Evolutionary conservation across 371 early-diverging fungal genomes (phyloP).

Genomic region (Phascolomyces articulosus): DNA sequence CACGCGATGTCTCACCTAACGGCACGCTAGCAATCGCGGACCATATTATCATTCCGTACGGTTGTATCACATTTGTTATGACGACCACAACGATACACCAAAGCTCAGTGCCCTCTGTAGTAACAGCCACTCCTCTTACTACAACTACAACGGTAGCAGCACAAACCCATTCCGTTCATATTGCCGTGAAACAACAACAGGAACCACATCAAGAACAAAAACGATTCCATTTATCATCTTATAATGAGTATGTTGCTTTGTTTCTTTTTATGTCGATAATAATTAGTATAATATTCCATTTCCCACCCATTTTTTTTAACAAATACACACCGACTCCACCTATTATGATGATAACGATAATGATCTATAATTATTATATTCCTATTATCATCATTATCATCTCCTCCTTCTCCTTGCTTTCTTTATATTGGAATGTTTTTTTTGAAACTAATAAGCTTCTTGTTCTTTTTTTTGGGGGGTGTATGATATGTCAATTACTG

Average conservation of each 20-base stretch:
- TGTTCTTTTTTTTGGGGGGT: neutral
- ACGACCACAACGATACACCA: neutral
- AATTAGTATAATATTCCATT: neutral
- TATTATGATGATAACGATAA: no score
- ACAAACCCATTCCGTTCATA: neutral
- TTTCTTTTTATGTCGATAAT: neutral
- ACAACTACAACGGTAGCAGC: neutral
- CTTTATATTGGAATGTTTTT: no score
- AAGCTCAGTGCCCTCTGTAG: neutral
- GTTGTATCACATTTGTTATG: conserved; percentile 32
- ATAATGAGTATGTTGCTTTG: neutral
- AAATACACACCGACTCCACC: no score
- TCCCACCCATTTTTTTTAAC: neutral
- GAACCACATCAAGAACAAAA: neutral
- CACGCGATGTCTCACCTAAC: conserved; percentile 8
- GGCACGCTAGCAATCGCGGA: conserved; percentile 18
- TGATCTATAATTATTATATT: no score
- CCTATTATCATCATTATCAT: no score
- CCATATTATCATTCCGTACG: conserved; percentile 39
- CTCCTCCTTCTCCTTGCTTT: no score
- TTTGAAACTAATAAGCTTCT: no score
- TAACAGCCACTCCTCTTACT: no score
- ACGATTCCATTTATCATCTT: no score
- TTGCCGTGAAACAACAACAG: conserved; percentile 1
- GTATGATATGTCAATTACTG: no score